These are phyloP conservation scores for Penstemon barbatus DNA, from an alignment of 257 asterid genomes.

Conservation along the genomic window DNA sequence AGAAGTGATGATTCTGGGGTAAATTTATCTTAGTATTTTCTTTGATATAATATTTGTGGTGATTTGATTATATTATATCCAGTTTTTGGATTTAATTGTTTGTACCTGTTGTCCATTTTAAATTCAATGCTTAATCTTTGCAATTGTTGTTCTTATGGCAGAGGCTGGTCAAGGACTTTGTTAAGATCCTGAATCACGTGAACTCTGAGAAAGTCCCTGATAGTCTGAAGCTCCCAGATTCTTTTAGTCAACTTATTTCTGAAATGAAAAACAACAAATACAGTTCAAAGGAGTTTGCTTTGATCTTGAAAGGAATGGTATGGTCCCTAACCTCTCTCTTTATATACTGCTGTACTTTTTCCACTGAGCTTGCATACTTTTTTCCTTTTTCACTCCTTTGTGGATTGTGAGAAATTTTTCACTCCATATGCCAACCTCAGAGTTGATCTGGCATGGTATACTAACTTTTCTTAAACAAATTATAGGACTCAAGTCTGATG, in stretches of 20 bases:
- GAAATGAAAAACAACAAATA: constrained; percentile 85
- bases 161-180: constrained; percentile 88
- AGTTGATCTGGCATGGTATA: not conserved
- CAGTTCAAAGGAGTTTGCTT: constrained; percentile 83
- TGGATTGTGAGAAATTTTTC: constrained; percentile 13
- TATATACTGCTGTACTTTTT: not conserved
- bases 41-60: constrained; percentile 7
- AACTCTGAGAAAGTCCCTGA: constrained; percentile 87
- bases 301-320: constrained; percentile 97
- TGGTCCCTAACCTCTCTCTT: constrained; percentile 18
- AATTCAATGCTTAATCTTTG: constrained; percentile 23
- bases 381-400: not conserved
- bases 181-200: constrained; percentile 87
- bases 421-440: not conserved
- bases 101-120: constrained; percentile 9
- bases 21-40: constrained; percentile 28
- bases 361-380: not conserved
- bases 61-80: constrained; percentile 16
- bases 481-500: not conserved
- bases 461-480: not conserved
- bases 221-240: constrained; percentile 79
- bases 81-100: constrained; percentile 12
- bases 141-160: constrained; percentile 44
- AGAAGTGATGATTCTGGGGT: constrained; percentile 95
- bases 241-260: constrained; percentile 86